Evolutionary conservation across 225 moss, liverwort and hornwort genomes (phyloP), one percentile per base, ranked within the genome.

Genomic region (Takakia lepidozioides): DNA sequence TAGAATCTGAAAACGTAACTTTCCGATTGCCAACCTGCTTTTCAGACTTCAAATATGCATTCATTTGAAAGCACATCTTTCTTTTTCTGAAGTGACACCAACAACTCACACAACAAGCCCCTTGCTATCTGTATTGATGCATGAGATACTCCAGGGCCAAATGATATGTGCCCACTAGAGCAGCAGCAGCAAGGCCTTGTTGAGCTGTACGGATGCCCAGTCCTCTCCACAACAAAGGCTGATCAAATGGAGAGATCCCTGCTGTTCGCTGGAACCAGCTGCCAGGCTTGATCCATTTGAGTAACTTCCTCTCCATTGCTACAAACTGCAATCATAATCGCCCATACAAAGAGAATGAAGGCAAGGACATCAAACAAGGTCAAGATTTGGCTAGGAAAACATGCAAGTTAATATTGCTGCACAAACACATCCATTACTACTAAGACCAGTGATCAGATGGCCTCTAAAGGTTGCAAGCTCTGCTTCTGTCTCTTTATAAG

Each of bases 261-360:
- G 68, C 59, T 36, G 81, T 70, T 44, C 81, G 71, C 58, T 84
- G 78, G 27, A 84, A 62, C 86, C 85, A 86, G 59, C 39, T 88
- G 38, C 93, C 93, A 47, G 93, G 83, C 38, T 65, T 72, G 61
- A 83, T 79, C 88, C 85, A 88, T 48, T 73, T 88, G 34, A 93
- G 64, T 57, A 93, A 44, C 3, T 59, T 66, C 59, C 93, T 81
- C 56, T 88, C 93, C 86, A 88, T 72, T 7, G 71, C 63, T 8
- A 93, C 30, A 71, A 81, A 74, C 88, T 88, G 74, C 75, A 78
- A 53, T 10, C 19, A 24, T 11, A 55, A 3, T n/a, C 23, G 8
- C 24, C 25, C 19, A 32, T 11, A 32, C 32, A 32, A 7, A 32
- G 7, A 48, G 16, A 48, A 17, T 1, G n/a, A 48, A n/a, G n/a